These are phyloP conservation scores for Afroboletus lepidellus DNA, from an alignment of 1,284 basidiomycete genomes.

Conservation along the genomic window DNA sequence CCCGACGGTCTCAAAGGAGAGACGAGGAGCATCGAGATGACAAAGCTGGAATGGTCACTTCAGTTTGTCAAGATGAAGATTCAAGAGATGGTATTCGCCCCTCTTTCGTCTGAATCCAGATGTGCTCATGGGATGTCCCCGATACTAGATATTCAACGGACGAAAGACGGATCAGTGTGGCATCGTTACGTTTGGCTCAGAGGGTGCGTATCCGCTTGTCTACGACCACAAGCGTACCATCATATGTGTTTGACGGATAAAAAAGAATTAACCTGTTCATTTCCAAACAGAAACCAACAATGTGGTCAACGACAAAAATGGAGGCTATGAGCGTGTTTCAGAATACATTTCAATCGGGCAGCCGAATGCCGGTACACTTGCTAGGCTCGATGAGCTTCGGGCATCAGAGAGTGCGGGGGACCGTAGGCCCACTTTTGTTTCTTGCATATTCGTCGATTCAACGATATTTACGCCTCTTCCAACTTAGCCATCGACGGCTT, in stretches of 20 bases:
- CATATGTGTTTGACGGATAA: background rate
- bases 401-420: conserved; percentile 66
- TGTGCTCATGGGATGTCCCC: background rate
- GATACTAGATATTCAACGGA: conserved; percentile 77
- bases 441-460: background rate
- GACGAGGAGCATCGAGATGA: conserved; percentile 53
- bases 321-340: conserved; percentile 74
- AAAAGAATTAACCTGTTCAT: conserved; percentile 1
- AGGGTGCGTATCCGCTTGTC: conserved; percentile 47
- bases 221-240: background rate
- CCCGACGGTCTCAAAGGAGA: conserved; percentile 54
- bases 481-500: conserved; percentile 79
- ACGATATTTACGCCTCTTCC: background rate
- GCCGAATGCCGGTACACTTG: conserved; percentile 73
- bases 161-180: conserved; percentile 92
- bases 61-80: conserved; percentile 87
- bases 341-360: conserved; percentile 79
- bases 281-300: conserved; percentile 66
- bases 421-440: conserved; percentile 45
- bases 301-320: conserved; percentile 57
- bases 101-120: background rate
- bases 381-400: conserved; percentile 66
- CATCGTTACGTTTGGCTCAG: conserved; percentile 80
- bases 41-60: conserved; percentile 78
- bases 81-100: conserved; percentile 73